These are phyloP conservation scores for Chrysoporthe austroafricana DNA, from an alignment of 2,329 filamentous ascomycete species.

Conservation along the genomic window DNA sequence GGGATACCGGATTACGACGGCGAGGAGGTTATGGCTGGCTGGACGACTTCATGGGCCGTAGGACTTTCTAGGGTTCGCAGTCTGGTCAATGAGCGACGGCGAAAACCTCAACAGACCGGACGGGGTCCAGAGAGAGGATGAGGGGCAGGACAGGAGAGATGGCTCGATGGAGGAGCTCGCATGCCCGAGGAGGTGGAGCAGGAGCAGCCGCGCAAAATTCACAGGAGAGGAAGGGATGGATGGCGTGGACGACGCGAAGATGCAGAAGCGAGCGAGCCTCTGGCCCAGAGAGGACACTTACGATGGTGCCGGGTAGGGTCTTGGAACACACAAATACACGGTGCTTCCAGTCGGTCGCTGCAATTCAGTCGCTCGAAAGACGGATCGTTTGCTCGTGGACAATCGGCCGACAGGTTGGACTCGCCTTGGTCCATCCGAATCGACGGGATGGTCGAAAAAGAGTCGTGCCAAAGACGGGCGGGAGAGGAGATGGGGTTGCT, in stretches of 20 bases:
- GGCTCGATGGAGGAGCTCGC: slow-evolving; percentile 20
- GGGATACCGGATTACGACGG: slow-evolving; percentile 18
- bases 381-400: slow-evolving; percentile 10
- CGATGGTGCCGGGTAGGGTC: neutral
- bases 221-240: neutral
- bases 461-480: slow-evolving; percentile 26
- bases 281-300: neutral
- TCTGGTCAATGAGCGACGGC: slow-evolving; percentile 24
- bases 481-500: slow-evolving; percentile 9
- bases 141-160: slow-evolving; percentile 20
- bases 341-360: neutral
- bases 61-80: slow-evolving; percentile 9
- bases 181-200: slow-evolving; percentile 22
- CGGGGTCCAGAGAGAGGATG: slow-evolving; percentile 7
- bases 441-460: slow-evolving; percentile 27
- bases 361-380: slow-evolving; percentile 16
- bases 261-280: neutral
- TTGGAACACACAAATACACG: neutral
- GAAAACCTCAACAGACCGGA: slow-evolving; percentile 17
- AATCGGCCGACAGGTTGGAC: slow-evolving; percentile 13
- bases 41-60: slow-evolving; percentile 25
- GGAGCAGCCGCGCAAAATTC: slow-evolving; percentile 13
- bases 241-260: neutral
- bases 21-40: slow-evolving; percentile 17
- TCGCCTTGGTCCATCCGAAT: slow-evolving; percentile 22